Evolutionary conservation across 192 early-diverging fungal genomes (phyloP), one percentile per base, ranked within the genome.

Genomic region (Podila epigama): DNA sequence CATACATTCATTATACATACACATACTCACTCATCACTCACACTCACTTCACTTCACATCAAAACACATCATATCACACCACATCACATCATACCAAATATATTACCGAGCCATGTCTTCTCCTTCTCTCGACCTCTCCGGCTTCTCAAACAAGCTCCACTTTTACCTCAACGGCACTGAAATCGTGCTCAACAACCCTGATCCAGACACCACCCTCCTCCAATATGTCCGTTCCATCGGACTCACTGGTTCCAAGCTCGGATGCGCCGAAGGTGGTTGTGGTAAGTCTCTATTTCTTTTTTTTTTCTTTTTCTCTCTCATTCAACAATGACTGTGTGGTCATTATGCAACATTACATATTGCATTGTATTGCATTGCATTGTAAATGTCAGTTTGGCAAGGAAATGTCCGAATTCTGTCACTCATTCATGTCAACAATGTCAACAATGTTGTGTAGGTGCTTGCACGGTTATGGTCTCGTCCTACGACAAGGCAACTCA

Each of bases 381-480:
- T n/a, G n/a, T n/a, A n/a, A n/a, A n/a, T n/a, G n/a, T n/a, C n/a
- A n/a, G n/a, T n/a, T n/a, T n/a, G n/a, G 44, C 44, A 48, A 48
- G n/a, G n/a, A 48, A 48, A 48, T 48, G 82, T 83, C 56, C 25
- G 27, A 51, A n/a, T n/a, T n/a, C n/a, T n/a, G n/a, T n/a, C n/a
- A n/a, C n/a, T n/a, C n/a, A n/a, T n/a, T n/a, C n/a, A n/a, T n/a
- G n/a, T n/a, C n/a, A n/a, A n/a, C n/a, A n/a, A n/a, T n/a, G n/a
- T n/a, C n/a, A n/a, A n/a, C n/a, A n/a, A 51, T 58, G n/a, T 20
- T 51, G 7, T 28, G 57, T 10, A 82, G 89, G 90, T 56, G 90
- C 89, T 2, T 95, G 93, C 75, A 95, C 93, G n/a, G 92, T 94
- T 18, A 85, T 90, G 75, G 84, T 93, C 8, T 92, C 92, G 8